A percentile compares a stretch with the other conserved stretches of the same genome.
Conservation (phyloP, 192 early-diverging fungal genomes). For the Dispira simplex region DNA sequence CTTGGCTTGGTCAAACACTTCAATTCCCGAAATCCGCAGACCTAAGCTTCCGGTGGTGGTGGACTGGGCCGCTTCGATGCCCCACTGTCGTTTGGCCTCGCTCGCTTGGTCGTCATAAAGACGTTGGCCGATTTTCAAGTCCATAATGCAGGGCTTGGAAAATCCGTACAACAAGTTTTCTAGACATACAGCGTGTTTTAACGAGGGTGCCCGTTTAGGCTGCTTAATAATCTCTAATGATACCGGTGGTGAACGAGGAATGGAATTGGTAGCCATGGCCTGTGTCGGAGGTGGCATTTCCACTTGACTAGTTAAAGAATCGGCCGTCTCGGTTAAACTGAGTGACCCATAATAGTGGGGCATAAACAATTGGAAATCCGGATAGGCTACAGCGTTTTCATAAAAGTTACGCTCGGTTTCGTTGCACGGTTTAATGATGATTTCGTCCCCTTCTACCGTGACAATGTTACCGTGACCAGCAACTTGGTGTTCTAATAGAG, state of each 20-base stretch:
- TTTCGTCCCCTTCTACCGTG: conserved; percentile 36
- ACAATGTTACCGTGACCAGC: conserved; percentile 65
- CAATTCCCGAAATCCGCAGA: conserved; percentile 54
- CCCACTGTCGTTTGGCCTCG: conserved; percentile 48
- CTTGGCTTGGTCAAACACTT: conserved; percentile 24
- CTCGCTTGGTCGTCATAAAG: conserved; percentile 58
- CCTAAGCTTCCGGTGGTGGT: conserved; percentile 55
- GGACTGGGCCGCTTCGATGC: conserved; percentile 39
- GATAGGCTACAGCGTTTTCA: conserved; percentile 28
- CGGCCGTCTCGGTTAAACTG: conserved; percentile 14
- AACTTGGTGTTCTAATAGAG: conserved; percentile 51
- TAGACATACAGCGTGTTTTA: conserved; percentile 40
- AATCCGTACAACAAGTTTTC: conserved; percentile 63
- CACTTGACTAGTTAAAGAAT: background rate
- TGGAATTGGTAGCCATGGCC: conserved; percentile 1
- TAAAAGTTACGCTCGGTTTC: conserved; percentile 60
- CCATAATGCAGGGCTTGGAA: conserved; percentile 58
- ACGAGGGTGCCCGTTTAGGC: conserved; percentile 1
- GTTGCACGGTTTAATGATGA: conserved; percentile 55
- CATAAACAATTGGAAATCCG: conserved; percentile 40
- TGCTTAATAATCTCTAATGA: too few relatives aligned
- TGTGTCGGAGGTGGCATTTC: background rate
- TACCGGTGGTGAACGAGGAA: background rate
- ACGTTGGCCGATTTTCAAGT: conserved; percentile 74
- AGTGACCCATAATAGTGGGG: conserved; percentile 51